Base-by-base conservation (phyloP, 176 grass and related monocot species). In the Guadua angustifolia region DNA sequence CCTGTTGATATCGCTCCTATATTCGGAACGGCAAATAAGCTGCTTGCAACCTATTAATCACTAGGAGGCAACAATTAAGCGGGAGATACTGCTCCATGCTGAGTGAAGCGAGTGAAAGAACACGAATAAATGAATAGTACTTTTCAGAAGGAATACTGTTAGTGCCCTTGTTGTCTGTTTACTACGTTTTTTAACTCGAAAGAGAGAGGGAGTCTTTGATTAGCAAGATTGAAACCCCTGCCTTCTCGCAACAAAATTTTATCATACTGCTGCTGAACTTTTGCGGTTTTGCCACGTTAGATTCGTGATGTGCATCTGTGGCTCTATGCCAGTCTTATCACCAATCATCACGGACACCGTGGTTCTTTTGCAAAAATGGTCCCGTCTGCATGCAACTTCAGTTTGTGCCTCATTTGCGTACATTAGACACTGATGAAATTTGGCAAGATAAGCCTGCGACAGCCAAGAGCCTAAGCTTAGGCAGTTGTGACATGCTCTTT, bases 1-100 rank as follows among this genome's bases (percentile, higher is more conserved):
- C 94, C 94, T 85, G 92, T 97, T 80, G 94, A 97, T 69, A 90
- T 97, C 36, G 62, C 86, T 50, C 94, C 90, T 5, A 60, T 89
- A 50, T 97, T 97, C 42, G 82, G 67, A 57, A 63, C 73, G 3
- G 89, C 92, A 45, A 86, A 92, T 44, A 87, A 79, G 55, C 60
- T 97, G 55, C 69, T 97, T 79, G 77, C 71, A 61, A 85, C 52
- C 19, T 36, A 4, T 36, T 36, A 38, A 83, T 9, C 69, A 58
- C 7, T 11, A 18, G 69, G n/a, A 4, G 3, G 71, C n/a, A 78
- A 10, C 9, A 71, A 52, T 53, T 42, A 7, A 11, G 4, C 49
- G 80, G 80, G 35, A 36, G 35, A 36, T 36, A 36, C 35, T 36
- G 35, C 35, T 36, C 35, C 35, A 36, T 36, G 35, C 35, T 36